Evolutionary conservation across 495 filamentous ascomycete species (phyloP).

Genomic region (Saxophila tyrrhenica): DNA sequence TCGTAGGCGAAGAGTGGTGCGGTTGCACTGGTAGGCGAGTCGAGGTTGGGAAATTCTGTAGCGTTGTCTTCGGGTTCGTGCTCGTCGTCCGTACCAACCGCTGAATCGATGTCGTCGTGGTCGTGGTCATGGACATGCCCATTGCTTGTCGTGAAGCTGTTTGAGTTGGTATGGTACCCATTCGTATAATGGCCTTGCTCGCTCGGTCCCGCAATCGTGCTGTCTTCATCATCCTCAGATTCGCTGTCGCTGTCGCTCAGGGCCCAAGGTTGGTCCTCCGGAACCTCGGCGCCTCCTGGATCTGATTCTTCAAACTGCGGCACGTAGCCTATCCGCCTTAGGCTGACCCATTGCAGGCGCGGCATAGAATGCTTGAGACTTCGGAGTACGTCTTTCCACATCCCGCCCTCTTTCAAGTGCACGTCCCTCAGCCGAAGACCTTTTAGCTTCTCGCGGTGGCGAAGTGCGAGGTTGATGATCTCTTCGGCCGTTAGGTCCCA

Average conservation of each 20-base stretch:
- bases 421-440: constrained; percentile 49
- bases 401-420: constrained; percentile 44
- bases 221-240: constrained; percentile 23
- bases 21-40: constrained; percentile 15
- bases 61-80: constrained; percentile 29
- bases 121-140: not conserved
- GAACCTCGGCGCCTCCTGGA: constrained; percentile 33
- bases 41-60: constrained; percentile 29
- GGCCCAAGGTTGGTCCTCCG: constrained; percentile 31
- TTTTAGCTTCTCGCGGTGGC: constrained; percentile 45
- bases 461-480: constrained; percentile 44
- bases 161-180: constrained; percentile 4
- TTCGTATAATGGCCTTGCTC: not conserved
- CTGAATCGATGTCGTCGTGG: not conserved
- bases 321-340: constrained; percentile 51
- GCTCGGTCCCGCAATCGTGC: constrained; percentile 13
- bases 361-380: constrained; percentile 48
- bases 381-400: constrained; percentile 50
- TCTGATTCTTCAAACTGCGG: constrained; percentile 40
- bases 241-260: constrained; percentile 32
- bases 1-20: constrained; percentile 25
- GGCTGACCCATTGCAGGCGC: constrained; percentile 46
- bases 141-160: not conserved
- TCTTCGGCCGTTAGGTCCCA: constrained; percentile 52
- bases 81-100: not conserved